Evolutionary conservation across 116 monocot genomes (phyloP).

Genomic region (Papilionanthe hybrid): DNA sequence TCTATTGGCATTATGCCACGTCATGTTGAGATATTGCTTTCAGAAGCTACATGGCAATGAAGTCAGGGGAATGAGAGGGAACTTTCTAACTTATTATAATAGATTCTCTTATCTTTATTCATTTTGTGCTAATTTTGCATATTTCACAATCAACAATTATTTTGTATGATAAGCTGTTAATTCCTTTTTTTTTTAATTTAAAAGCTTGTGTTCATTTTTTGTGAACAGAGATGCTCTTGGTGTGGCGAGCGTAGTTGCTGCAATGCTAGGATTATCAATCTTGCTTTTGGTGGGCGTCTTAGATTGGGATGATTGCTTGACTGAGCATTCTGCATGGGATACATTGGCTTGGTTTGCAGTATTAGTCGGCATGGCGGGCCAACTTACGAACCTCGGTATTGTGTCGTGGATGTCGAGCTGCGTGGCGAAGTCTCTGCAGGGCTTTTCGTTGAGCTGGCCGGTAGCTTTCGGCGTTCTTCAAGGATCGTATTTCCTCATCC

Average conservation of each 20-base stretch:
- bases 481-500: conserved; percentile 75
- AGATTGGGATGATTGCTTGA: conserved; percentile 92
- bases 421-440: conserved; percentile 68
- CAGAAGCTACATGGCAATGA: not conserved
- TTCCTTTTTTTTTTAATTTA: not conserved
- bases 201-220: not conserved
- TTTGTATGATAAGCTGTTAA: not conserved
- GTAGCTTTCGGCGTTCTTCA: too few relatives aligned
- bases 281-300: conserved; percentile 89
- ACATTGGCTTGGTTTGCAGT: conserved; percentile 96
- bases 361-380: conserved; percentile 91
- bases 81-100: not conserved
- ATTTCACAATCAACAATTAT: not conserved
- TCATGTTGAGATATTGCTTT: not conserved
- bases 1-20: not conserved
- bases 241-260: conserved; percentile 81
- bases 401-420: conserved; percentile 86
- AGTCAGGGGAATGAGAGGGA: not conserved
- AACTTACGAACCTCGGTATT: conserved; percentile 78
- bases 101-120: not conserved
- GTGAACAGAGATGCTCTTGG: conserved; percentile 66
- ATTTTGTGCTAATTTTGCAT: not conserved
- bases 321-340: conserved; percentile 96
- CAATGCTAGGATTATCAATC: conserved; percentile 89
- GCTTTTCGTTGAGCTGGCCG: conserved; percentile 83